These are phyloP conservation scores for Metschnikowia orientalis DNA, from an alignment of 805 yeast species.

Conservation along the genomic window DNA sequence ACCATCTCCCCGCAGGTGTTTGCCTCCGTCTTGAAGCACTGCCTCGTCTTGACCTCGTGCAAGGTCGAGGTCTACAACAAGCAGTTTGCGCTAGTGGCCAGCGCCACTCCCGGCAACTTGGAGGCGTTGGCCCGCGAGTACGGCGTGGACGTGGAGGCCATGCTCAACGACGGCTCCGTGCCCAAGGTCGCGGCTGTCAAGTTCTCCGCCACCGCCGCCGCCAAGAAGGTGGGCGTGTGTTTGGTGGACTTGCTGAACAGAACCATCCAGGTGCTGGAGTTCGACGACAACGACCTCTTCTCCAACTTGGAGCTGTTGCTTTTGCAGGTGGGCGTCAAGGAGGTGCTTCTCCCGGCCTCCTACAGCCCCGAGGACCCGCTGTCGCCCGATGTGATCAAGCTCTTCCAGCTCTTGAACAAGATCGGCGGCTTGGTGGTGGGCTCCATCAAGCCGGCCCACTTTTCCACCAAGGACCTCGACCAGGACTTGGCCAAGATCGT, in stretches of 20 bases:
- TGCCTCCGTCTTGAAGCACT: constrained; percentile 56
- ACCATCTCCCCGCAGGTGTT: constrained; percentile 77
- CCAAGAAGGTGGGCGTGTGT: constrained; percentile 66
- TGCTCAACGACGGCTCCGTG: constrained; percentile 45
- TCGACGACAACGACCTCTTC: constrained; percentile 81
- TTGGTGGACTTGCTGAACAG: constrained; percentile 70
- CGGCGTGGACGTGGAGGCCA: constrained; percentile 51
- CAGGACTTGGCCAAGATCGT: constrained; percentile 74
- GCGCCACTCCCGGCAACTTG: constrained; percentile 89
- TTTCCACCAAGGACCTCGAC: constrained; percentile 64
- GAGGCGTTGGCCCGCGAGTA: constrained; percentile 43
- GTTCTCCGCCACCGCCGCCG: constrained; percentile 29
- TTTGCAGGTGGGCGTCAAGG: constrained; percentile 87
- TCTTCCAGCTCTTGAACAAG: constrained; percentile 62
- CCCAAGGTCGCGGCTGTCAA: constrained; percentile 41
- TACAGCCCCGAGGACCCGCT: constrained; percentile 37
- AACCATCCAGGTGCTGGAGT: constrained; percentile 68
- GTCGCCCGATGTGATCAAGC: constrained; percentile 53
- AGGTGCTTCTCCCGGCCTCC: constrained; percentile 58
- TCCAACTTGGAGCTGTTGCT: constrained; percentile 82
- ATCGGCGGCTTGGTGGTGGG: constrained; percentile 75
- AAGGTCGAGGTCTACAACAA: constrained; percentile 79
- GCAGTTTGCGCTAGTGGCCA: constrained; percentile 51
- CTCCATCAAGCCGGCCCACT: constrained; percentile 52
- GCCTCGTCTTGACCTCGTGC: constrained; percentile 64